Evolutionary conservation across 129 eudicot genomes (phyloP).

Genomic region (Rutidosis leptorrhynchoides): DNA sequence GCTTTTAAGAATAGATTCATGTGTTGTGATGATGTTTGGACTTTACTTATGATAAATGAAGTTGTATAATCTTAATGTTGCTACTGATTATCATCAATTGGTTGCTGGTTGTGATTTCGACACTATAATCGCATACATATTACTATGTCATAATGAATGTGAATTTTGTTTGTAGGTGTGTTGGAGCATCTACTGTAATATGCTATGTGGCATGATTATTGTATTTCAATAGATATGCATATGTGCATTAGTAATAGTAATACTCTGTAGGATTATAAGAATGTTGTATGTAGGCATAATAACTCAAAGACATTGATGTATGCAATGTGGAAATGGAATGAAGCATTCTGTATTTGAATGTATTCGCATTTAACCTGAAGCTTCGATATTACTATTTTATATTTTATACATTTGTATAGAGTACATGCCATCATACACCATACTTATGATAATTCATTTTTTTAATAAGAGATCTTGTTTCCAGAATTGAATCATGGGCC

Average conservation of each 20-base stretch:
- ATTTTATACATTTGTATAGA: neutral
- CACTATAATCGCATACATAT: neutral
- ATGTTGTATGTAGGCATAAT: neutral
- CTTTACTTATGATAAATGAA: neutral
- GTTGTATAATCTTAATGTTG: neutral
- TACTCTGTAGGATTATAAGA: neutral
- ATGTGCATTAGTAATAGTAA: neutral
- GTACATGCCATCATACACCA: neutral
- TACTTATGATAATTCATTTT: neutral
- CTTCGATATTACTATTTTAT: neutral
- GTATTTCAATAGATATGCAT: neutral
- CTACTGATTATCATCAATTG: neutral
- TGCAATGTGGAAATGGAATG: neutral
- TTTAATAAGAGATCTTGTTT: neutral
- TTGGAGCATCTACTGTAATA: neutral
- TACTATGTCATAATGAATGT: neutral
- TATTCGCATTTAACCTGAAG: neutral
- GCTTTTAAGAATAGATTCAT: neutral
- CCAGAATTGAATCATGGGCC: conserved; percentile 51
- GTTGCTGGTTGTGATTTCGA: neutral
- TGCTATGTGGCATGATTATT: neutral
- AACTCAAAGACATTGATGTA: neutral
- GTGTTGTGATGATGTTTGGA: neutral
- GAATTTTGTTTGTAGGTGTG: neutral
- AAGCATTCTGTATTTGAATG: neutral